Percentiles rank a stretch among this genome's conserved stretches.
Conservation (phyloP, 1,284 basidiomycete genomes). For the Ceratobasidium sp. region DNA sequence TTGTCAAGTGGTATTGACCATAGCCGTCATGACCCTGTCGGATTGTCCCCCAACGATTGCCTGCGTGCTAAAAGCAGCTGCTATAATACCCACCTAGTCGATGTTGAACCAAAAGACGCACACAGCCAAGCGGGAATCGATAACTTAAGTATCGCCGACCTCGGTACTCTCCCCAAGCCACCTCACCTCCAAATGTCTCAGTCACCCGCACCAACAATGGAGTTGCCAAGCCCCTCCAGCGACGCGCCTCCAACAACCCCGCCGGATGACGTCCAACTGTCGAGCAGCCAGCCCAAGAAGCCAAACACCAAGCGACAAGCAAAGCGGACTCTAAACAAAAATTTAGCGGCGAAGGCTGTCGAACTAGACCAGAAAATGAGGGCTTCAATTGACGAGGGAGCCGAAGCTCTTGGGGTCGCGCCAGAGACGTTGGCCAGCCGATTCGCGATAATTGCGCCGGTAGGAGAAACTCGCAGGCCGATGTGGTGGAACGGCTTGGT, state of each 20-base stretch:
- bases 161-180: too few relatives aligned
- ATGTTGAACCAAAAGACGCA: too few relatives aligned
- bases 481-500: slow-evolving; percentile 15
- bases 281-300: not conserved
- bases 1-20: too few relatives aligned
- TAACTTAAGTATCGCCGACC: too few relatives aligned
- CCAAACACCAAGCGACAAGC: not conserved
- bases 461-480: not conserved
- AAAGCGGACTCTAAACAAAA: not conserved
- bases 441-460: not conserved
- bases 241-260: not conserved
- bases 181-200: too few relatives aligned
- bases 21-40: too few relatives aligned
- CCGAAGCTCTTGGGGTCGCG: not conserved
- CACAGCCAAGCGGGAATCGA: too few relatives aligned
- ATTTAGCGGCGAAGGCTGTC: not conserved
- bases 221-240: too few relatives aligned
- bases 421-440: not conserved
- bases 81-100: too few relatives aligned
- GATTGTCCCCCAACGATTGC: too few relatives aligned
- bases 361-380: not conserved
- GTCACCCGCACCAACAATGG: too few relatives aligned
- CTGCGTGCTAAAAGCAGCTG: too few relatives aligned
- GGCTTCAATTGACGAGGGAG: not conserved
- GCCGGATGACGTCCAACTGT: not conserved